phyloP scores from a whole-genome alignment of 345 rosid species.

The Pistacia atlantica region DNA sequence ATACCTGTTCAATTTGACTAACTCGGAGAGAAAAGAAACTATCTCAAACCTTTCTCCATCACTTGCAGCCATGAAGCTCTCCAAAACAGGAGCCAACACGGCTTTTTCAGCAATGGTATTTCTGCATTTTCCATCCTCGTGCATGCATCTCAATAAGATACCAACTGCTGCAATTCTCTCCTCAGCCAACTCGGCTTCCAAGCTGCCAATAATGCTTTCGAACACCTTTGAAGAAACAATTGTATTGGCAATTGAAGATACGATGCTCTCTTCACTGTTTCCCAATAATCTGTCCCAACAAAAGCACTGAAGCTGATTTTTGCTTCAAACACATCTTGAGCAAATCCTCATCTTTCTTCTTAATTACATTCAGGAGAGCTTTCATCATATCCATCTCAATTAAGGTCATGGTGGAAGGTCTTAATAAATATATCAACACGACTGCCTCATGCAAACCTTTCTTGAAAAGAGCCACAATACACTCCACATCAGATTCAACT shows the following conservation, averaged over 20 bases:
- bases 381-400: conserved; percentile 58
- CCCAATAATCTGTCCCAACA: conserved; percentile 49
- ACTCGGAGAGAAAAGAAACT: conserved; percentile 53
- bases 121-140: conserved; percentile 62
- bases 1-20: conserved; percentile 64
- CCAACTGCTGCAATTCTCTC: conserved; percentile 64
- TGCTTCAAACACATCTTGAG: conserved; percentile 54
- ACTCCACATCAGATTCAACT: conserved; percentile 66
- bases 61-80: conserved; percentile 41
- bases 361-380: conserved; percentile 42
- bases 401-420: conserved; percentile 44
- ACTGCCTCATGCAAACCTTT: conserved; percentile 64
- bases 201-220: conserved; percentile 45
- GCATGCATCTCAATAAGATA: conserved; percentile 55
- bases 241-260: conserved; percentile 35
- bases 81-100: conserved; percentile 52
- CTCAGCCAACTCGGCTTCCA: conserved; percentile 51
- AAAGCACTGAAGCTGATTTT: conserved; percentile 53
- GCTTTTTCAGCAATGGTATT: conserved; percentile 57
- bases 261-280: conserved; percentile 39
- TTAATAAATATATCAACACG: conserved; percentile 53
- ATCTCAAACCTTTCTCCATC: conserved; percentile 52
- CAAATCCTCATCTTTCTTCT: conserved; percentile 39
- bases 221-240: conserved; percentile 41
- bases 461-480: conserved; percentile 63